phyloP scores from a whole-genome alignment of 345 rosid genomes.

The Orychophragmus violaceus region DNA sequence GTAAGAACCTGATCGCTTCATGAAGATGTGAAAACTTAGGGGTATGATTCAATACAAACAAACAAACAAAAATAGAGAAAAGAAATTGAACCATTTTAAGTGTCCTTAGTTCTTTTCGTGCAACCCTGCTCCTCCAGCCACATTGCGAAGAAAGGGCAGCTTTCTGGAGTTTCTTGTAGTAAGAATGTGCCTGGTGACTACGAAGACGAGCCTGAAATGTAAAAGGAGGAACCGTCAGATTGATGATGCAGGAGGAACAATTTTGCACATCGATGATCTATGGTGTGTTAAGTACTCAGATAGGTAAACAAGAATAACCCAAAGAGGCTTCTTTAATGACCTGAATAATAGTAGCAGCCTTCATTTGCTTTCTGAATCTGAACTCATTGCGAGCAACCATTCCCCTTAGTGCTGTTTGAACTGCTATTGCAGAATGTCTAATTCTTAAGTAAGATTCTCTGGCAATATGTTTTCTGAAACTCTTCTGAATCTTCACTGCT shows the following conservation, averaged over 20 bases:
- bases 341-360: conserved; percentile 87
- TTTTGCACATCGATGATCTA: background rate
- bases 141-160: conserved; percentile 81
- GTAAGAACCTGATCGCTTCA: conserved; percentile 19
- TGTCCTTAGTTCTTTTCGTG: conserved; percentile 78
- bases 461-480: conserved; percentile 60
- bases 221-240: conserved; percentile 20
- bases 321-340: conserved; percentile 32
- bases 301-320: conserved; percentile 18
- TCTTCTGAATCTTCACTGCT: conserved; percentile 84
- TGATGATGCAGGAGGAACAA: background rate
- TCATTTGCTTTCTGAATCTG: conserved; percentile 84
- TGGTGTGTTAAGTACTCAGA: conserved; percentile 1
- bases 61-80: background rate
- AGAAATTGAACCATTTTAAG: conserved; percentile 72
- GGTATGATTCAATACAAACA: background rate
- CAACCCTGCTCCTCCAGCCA: conserved; percentile 97
- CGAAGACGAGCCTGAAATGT: conserved; percentile 73
- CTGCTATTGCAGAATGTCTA: conserved; percentile 52
- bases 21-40: background rate
- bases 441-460: conserved; percentile 52
- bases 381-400: conserved; percentile 95
- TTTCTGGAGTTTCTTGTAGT: conserved; percentile 80
- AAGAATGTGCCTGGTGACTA: conserved; percentile 53
- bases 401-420: conserved; percentile 88